These are phyloP conservation scores for Saxophila tyrrhenica DNA, from an alignment of 495 filamentous ascomycete species.

Conservation along the genomic window DNA sequence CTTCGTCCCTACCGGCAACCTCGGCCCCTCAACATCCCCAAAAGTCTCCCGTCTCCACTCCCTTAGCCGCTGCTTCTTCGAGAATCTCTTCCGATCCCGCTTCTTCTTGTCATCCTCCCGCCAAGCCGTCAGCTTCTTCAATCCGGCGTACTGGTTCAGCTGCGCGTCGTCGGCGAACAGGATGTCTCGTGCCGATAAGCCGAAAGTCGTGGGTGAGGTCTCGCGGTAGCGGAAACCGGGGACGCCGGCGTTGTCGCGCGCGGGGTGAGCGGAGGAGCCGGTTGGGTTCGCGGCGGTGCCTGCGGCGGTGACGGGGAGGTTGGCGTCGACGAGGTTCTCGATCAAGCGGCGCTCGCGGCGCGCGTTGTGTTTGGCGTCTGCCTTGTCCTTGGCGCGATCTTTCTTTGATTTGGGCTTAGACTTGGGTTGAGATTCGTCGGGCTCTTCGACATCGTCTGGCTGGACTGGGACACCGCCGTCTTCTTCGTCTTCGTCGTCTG, in stretches of 20 bases:
- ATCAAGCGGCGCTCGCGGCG: constrained; percentile 71
- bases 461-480: constrained; percentile 3
- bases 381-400: constrained; percentile 47
- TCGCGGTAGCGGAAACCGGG: constrained; percentile 79
- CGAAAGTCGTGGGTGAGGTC: constrained; percentile 80
- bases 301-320: constrained; percentile 63
- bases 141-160: constrained; percentile 79
- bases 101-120: constrained; percentile 77
- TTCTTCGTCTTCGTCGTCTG: constrained; percentile 38
- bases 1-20: constrained; percentile 22
- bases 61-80: constrained; percentile 80
- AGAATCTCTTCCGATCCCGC: constrained; percentile 72
- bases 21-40: constrained; percentile 57
- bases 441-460: constrained; percentile 1
- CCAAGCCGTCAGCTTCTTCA: constrained; percentile 90
- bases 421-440: constrained; percentile 19
- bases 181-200: constrained; percentile 79
- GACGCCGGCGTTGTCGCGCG: constrained; percentile 38
- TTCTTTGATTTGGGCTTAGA: constrained; percentile 34
- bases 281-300: constrained; percentile 42
- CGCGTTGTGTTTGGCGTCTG: constrained; percentile 58
- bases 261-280: constrained; percentile 24
- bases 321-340: constrained; percentile 75
- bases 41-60: constrained; percentile 92
- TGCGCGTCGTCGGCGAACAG: constrained; percentile 78